These are phyloP conservation scores for Zasmidium citrigriseum DNA, from an alignment of 2,329 filamentous ascomycete genomes.

Conservation along the genomic window DNA sequence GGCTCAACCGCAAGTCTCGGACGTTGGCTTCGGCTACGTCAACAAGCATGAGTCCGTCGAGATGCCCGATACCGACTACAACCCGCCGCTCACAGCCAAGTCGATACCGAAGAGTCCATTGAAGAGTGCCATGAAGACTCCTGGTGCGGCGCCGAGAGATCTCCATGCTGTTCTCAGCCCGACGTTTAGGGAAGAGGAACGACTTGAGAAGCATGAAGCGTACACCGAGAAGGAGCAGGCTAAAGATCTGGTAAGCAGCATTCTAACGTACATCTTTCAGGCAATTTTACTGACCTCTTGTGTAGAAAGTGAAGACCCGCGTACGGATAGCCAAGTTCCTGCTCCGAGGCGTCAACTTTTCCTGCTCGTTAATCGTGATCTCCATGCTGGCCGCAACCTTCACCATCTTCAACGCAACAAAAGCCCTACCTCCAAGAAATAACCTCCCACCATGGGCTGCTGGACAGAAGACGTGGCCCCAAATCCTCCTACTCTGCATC, in stretches of 20 bases:
- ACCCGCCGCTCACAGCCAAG: constrained; percentile 53
- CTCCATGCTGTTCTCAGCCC: constrained; percentile 79
- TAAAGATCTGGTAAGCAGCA: constrained; percentile 74
- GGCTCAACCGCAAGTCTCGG: constrained; percentile 71
- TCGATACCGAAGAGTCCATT: constrained; percentile 69
- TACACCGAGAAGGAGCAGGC: constrained; percentile 83
- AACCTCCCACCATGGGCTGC: constrained; percentile 81
- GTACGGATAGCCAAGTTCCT: constrained; percentile 93
- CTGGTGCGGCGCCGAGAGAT: constrained; percentile 74
- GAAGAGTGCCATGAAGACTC: constrained; percentile 87
- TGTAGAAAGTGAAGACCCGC: constrained; percentile 84
- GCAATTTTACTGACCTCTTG: constrained; percentile 40
- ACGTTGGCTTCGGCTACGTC: constrained; percentile 93
- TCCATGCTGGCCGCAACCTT: constrained; percentile 88
- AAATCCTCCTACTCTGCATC: constrained; percentile 77
- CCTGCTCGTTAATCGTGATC: constrained; percentile 92
- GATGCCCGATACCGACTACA: constrained; percentile 53
- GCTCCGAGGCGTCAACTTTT: constrained; percentile 94
- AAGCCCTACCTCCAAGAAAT: constrained; percentile 71
- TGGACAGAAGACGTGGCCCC: constrained; percentile 82
- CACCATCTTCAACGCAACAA: constrained; percentile 88
- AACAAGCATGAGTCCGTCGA: constrained; percentile 58
- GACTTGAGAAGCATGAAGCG: constrained; percentile 80
- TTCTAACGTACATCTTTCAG: too few species aligned
- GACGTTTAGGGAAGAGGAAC: constrained; percentile 84